Conservation (phyloP, 225 moss, liverwort and hornwort genomes). For the Ulota crispa region DNA sequence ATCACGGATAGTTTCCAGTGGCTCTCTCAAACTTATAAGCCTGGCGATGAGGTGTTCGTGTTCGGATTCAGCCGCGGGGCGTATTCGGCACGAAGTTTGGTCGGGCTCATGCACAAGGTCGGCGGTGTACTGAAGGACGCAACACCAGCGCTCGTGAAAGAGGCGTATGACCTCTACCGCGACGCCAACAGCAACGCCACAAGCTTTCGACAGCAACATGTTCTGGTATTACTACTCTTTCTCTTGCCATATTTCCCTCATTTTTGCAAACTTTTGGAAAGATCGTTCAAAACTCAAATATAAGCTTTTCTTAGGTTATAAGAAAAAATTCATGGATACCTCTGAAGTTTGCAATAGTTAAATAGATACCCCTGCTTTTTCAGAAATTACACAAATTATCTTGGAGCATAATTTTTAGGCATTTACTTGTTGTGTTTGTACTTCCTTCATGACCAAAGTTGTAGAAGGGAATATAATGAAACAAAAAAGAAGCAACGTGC, state of each 20-base stretch:
- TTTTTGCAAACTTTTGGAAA: background rate
- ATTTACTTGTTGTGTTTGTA: too few species aligned
- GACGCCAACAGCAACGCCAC: slow-evolving; percentile 28
- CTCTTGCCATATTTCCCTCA: background rate
- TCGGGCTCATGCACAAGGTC: slow-evolving; percentile 42
- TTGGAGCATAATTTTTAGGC: too few species aligned
- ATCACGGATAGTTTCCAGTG: slow-evolving; percentile 33
- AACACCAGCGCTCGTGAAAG: slow-evolving; percentile 26
- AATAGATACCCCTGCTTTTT: too few species aligned
- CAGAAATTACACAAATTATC: too few species aligned
- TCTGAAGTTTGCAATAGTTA: too few species aligned
- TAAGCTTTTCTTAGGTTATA: background rate
- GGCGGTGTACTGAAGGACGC: slow-evolving; percentile 34
- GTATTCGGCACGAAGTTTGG: slow-evolving; percentile 50
- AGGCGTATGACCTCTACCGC: slow-evolving; percentile 39
- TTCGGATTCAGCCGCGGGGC: slow-evolving; percentile 56
- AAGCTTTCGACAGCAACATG: background rate
- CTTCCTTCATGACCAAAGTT: too few species aligned
- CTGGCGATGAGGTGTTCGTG: slow-evolving; percentile 37
- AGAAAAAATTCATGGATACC: too few species aligned
- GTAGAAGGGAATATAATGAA: too few species aligned
- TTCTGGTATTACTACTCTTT: background rate
- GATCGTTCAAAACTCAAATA: background rate
- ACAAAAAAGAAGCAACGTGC: too few species aligned
- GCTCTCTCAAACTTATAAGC: slow-evolving; percentile 31